Evolutionary conservation across 2,329 filamentous ascomycete genomes (phyloP).

Genomic region (Ceratocystiopsis brevicomis): DNA sequence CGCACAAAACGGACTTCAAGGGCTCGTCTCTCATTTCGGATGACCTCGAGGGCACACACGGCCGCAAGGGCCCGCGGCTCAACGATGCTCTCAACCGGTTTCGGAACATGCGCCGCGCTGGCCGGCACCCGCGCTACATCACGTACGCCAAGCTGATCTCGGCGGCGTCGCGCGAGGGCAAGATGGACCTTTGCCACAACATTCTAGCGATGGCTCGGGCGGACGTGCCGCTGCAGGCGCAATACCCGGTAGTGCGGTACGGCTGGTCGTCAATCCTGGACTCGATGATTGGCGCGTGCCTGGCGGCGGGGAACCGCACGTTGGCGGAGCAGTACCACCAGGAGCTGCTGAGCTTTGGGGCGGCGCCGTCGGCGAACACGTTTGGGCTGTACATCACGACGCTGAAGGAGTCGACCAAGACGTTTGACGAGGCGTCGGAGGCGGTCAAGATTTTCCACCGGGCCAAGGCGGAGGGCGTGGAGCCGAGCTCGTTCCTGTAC

Average conservation of each 20-base stretch:
- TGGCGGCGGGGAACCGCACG: conserved; percentile 63
- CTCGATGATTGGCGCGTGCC: conserved; percentile 84
- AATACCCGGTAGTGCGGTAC: conserved; percentile 76
- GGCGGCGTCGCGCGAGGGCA: conserved; percentile 68
- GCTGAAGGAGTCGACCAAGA: conserved; percentile 90
- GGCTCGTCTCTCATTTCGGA: conserved; percentile 83
- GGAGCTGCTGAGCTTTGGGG: conserved; percentile 77
- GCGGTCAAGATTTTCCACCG: conserved; percentile 95
- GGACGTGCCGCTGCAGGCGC: conserved; percentile 67
- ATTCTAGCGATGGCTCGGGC: conserved; percentile 72
- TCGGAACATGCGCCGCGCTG: conserved; percentile 81
- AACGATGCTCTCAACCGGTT: conserved; percentile 69
- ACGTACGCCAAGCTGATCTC: conserved; percentile 92
- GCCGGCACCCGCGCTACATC: conserved; percentile 84
- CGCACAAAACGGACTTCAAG: conserved; percentile 77
- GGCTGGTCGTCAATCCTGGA: conserved; percentile 95
- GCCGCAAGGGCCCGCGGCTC: conserved; percentile 52
- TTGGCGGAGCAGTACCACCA: conserved; percentile 77
- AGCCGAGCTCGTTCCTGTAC: conserved; percentile 92
- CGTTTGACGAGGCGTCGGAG: conserved; percentile 91
- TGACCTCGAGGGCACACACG: conserved; percentile 63
- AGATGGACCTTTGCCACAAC: conserved; percentile 65
- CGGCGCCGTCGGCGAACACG: conserved; percentile 87
- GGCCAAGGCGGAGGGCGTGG: conserved; percentile 80
- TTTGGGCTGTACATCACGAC: conserved; percentile 99